These are phyloP conservation scores for Botrytis tulipae DNA, from an alignment of 2,329 filamentous ascomycete genomes.

Conservation along the genomic window DNA sequence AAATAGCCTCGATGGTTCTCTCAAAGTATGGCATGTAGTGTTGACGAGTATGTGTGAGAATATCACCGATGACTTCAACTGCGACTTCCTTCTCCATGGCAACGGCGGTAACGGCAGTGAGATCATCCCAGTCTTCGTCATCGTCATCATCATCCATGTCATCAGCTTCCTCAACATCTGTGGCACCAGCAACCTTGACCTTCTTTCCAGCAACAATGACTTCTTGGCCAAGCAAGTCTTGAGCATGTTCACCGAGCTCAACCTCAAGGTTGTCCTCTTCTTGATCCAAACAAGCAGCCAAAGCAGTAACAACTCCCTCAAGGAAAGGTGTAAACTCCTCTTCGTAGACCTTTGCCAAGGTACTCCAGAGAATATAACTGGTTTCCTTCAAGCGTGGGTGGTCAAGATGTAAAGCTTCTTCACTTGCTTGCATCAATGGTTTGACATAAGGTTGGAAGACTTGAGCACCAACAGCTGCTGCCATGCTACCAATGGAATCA, in stretches of 20 bases:
- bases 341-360: conserved; percentile 89
- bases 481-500: conserved; percentile 92
- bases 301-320: conserved; percentile 71
- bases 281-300: conserved; percentile 83
- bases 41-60: conserved; percentile 81
- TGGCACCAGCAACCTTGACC: conserved; percentile 71
- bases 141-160: conserved; percentile 68
- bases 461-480: conserved; percentile 78
- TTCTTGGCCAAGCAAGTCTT: conserved; percentile 72
- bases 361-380: conserved; percentile 95
- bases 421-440: conserved; percentile 86
- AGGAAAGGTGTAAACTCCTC: conserved; percentile 79
- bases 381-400: conserved; percentile 92
- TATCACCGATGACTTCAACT: conserved; percentile 88
- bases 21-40: conserved; percentile 83
- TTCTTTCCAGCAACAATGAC: conserved; percentile 80
- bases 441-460: conserved; percentile 89
- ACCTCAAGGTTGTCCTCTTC: conserved; percentile 81
- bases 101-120: conserved; percentile 81
- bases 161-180: conserved; percentile 57
- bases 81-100: conserved; percentile 97
- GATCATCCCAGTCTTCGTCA: conserved; percentile 80
- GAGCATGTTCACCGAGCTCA: conserved; percentile 69
- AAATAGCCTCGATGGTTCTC: conserved; percentile 78
- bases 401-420: conserved; percentile 84